Evolutionary conservation across 768 basidiomycete genomes (phyloP).

Genomic region (Termitomyces sp.): DNA sequence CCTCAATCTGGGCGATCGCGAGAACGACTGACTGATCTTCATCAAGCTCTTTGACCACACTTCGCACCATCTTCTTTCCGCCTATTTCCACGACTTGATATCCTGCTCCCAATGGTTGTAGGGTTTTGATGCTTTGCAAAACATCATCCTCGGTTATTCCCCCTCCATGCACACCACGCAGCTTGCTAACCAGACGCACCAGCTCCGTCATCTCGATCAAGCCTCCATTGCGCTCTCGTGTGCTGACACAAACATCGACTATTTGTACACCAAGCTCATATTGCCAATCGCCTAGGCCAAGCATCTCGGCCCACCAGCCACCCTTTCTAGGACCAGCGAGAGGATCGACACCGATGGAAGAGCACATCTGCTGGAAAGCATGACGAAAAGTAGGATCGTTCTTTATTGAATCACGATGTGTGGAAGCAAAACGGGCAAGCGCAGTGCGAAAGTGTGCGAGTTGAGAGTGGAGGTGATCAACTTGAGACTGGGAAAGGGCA

Average conservation of each 20-base stretch:
- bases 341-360: slow-evolving; percentile 92
- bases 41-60: slow-evolving; percentile 87
- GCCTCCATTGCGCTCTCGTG: slow-evolving; percentile 87
- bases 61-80: slow-evolving; percentile 79
- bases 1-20: slow-evolving; percentile 63
- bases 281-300: slow-evolving; percentile 91
- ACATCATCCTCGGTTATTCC: slow-evolving; percentile 85
- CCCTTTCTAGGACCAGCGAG: slow-evolving; percentile 82
- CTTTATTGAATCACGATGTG: slow-evolving; percentile 82
- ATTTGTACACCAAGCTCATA: slow-evolving; percentile 95
- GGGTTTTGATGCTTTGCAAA: slow-evolving; percentile 75
- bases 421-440: slow-evolving; percentile 73
- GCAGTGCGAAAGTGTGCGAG: slow-evolving; percentile 81
- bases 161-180: slow-evolving; percentile 68
- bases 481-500: slow-evolving; percentile 70
- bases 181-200: slow-evolving; percentile 68
- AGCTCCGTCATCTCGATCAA: slow-evolving; percentile 88
- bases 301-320: slow-evolving; percentile 89
- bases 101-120: slow-evolving; percentile 88
- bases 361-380: slow-evolving; percentile 95
- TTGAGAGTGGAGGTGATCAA: slow-evolving; percentile 77
- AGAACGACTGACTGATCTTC: slow-evolving; percentile 84
- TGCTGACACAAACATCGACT: slow-evolving; percentile 87
- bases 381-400: slow-evolving; percentile 84
- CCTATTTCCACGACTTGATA: slow-evolving; percentile 80